Base-by-base conservation (phyloP, 352 stramenopile genomes). In the Globisporangium acanthophoron region DNA sequence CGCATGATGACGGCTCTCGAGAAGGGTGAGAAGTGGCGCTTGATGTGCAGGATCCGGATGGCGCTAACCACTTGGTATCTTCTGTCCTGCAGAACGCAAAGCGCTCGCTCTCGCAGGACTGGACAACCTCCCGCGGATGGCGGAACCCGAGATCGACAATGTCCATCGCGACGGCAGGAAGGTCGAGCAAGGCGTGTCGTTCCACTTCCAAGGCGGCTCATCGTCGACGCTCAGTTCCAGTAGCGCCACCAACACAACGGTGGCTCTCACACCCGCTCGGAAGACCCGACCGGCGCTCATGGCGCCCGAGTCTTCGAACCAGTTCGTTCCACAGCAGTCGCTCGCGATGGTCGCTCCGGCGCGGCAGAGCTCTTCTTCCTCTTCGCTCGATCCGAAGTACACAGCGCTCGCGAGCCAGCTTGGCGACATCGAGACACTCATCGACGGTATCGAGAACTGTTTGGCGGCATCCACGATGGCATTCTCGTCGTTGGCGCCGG, bases 401-500 rank as follows among this genome's bases (percentile, higher is more conserved):
- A 61, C 52, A 27, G 59, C 40, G 15, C 58, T 90, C 35, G 72
- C 69, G 4, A 69, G 51, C 13, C 79, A 85, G 59, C 61, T 88
- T 16, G 67, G 66, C 35, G 71, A 88, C 29, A 90, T 87, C 52
- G 77, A 90, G 64, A 61, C 71, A 9, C 59, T 90, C 3, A 67
- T 88, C 12, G 76, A 87, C 50, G 74, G 78, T 0, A 77, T 90
- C 18, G 74, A 85, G 33, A 68, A 21, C 20, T 77, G 57, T 45
- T 54, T 90, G 51, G 58, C 66, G 2, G 68, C 56, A 0, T 67
- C 74, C 0, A 59, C 72, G 21, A 74, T 71, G 0, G 62, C 74
- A 21, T 76, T 87, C 16, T 63, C 62, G n/a, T 77, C 69, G 20
- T 55, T 90, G 39, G 68, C 70, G 35, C 46, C 48, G 0, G 56